Evolutionary conservation across 2,329 filamentous ascomycete genomes (phyloP), one percentile per base, ranked within the genome.

Genomic region (Nigrospora osmanthi): DNA sequence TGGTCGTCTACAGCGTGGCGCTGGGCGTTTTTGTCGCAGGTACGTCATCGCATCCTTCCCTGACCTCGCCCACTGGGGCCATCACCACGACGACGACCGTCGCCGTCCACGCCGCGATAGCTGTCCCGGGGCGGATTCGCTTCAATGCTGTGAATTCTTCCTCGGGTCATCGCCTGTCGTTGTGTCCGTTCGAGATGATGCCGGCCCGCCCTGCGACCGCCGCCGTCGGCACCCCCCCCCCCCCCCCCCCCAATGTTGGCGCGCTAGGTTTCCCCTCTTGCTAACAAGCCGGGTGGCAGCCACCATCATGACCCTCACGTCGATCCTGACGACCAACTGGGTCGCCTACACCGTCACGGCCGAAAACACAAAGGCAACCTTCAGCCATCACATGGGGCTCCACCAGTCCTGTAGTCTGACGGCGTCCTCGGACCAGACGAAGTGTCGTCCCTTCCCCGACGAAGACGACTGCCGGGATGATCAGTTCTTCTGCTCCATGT

Each of bases 401-500:
- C 87, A 95, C 66, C 78, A 76, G 54, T 82, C 81, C 61, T 98
- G 91, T 68, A 86, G 83, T 44, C 33, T 36, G 4, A 16, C 33
- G 19, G 19, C 35, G 3, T 85, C 79, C 47, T 70, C 87, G 47
- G 77, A 77, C 38, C 72, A 79, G 41, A 66, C 69, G n/a, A 64
- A 68, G 39, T 90, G 86, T 63, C 71, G 72, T 19, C 67, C 71
- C 31, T 93, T 89, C 63, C 88, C 88, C 4, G 72, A 75, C 51
- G 68, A 76, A 44, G 71, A 78, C 46, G 82, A 88, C 60, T 91
- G 87, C 65, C 68, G 73, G 54, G 76, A 80, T 43, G 78, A 83
- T 54, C 75, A 80, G 42, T 80, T 82, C 58, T 96, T 97, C 68
- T 97, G 93, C 72, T 85, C 82, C 56, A 85, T 94, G 76, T 98